Conservation (phyloP, 164 flowering plant species). For the Nelumbo lutea region DNA sequence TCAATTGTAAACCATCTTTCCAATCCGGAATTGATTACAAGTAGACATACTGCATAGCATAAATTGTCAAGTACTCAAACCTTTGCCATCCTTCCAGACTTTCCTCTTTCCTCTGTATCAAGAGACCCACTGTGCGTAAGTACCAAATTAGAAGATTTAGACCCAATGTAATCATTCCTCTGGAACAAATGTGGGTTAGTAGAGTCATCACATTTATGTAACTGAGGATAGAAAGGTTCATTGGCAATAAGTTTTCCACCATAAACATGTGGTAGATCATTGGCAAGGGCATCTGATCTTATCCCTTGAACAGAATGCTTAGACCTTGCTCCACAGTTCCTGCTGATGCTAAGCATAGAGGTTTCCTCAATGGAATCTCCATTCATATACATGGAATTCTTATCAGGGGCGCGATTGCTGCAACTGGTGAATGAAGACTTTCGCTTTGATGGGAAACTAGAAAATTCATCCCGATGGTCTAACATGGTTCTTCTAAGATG, state of each 20-base stretch:
- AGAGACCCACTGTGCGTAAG: slow-evolving; percentile 14
- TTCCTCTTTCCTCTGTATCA: slow-evolving; percentile 29
- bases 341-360: slow-evolving; percentile 1
- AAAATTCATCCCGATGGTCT: slow-evolving; percentile 18
- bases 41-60: background rate
- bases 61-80: slow-evolving; percentile 15
- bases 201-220: slow-evolving; percentile 15
- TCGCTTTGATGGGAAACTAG: slow-evolving; percentile 18
- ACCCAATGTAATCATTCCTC: slow-evolving; percentile 22
- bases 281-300: background rate
- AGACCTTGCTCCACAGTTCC: slow-evolving; percentile 1
- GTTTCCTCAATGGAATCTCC: slow-evolving; percentile 3
- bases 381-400: slow-evolving; percentile 18
- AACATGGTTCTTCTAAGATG: slow-evolving; percentile 9
- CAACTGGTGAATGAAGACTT: slow-evolving; percentile 20
- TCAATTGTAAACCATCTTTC: slow-evolving; percentile 7
- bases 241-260: slow-evolving; percentile 1
- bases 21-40: background rate
- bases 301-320: background rate
- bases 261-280: background rate
- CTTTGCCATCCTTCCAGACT: slow-evolving; percentile 29
- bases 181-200: slow-evolving; percentile 15
- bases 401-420: slow-evolving; percentile 14
- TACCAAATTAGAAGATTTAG: slow-evolving; percentile 25
- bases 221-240: slow-evolving; percentile 22